Evolutionary conservation across 169 alveolate genomes (phyloP).

Genomic region (Eimeria praecox): DNA sequence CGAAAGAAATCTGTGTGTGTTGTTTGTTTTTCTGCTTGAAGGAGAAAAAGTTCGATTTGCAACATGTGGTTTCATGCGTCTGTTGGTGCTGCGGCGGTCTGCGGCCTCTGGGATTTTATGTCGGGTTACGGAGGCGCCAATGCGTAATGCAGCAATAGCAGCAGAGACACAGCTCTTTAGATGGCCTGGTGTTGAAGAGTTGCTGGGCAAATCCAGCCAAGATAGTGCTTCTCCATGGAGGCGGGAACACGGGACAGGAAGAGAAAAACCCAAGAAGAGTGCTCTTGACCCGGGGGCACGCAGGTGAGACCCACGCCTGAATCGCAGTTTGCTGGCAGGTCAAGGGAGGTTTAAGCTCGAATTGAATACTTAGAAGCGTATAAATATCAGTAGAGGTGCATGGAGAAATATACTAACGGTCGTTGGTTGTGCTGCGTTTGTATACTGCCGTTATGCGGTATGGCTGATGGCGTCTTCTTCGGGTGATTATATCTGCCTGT

Average conservation of each 20-base stretch:
- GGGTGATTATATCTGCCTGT: not conserved
- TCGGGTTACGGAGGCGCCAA: slow-evolving; percentile 49
- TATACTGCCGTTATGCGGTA: too few species aligned
- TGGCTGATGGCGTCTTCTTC: too few species aligned
- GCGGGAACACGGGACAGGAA: not conserved
- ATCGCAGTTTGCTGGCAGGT: not conserved
- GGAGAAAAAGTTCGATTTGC: slow-evolving; percentile 55
- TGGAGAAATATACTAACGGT: too few species aligned
- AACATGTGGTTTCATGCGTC: slow-evolving; percentile 31
- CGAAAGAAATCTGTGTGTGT: not conserved
- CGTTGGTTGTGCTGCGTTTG: too few species aligned
- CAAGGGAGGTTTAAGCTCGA: not conserved
- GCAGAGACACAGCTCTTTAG: slow-evolving; percentile 56
- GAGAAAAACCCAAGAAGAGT: not conserved
- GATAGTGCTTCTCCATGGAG: not conserved
- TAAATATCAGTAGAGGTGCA: too few species aligned
- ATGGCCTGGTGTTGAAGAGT: slow-evolving; percentile 26
- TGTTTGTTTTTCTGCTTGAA: not conserved
- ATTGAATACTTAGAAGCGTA: not conserved
- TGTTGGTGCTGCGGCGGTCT: slow-evolving; percentile 43
- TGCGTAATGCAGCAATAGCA: slow-evolving; percentile 46
- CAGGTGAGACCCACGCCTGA: not conserved
- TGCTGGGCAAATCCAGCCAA: not conserved
- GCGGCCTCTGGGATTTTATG: slow-evolving; percentile 44
- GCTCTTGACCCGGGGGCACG: slow-evolving; percentile 32